Base-by-base conservation (phyloP, 352 stramenopile species). In the Globisporangium cystogenes region DNA sequence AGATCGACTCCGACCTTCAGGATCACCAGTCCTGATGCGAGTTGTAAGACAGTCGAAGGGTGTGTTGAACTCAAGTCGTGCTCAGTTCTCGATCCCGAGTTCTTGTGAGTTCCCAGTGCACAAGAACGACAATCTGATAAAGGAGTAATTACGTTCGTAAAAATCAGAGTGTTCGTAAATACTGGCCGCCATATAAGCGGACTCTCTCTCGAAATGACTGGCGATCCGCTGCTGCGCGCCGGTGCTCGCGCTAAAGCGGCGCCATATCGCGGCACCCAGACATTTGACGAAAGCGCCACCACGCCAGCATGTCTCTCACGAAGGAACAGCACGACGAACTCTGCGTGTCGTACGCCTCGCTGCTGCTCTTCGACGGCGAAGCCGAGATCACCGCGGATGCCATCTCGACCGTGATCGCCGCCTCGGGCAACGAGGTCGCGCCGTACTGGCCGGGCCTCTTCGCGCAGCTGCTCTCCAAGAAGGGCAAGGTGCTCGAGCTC, bases 301-400 rank as follows among this genome's bases (percentile, higher is more conserved):
- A 71, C 59, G 61, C 60, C 74, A 81, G 57, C 67, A 91, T 87
- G 80, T 78, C 72, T 67, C 74, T 93, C 64, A 78, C 60, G 66
- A 90, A 90, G 76, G 82, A 93, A 72, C 76, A 90, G 64, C 80
- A 93, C 68, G 82, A 93, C 59, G 82, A 93, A 77, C 70, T 93
- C 43, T 82, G 70, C 75, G 79, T 89, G 55, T 70, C 82, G 48
- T 93, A 93, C 74, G 82, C 82, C 15, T 86, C 82, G 51, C 70
- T 93, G 63, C 79, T 91, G 63, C 78, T 93, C 61, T 90, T 90
- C 62, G 82, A 93, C 59, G 82, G 76, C 33, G 82, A 91, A 59
- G 79, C 82, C 60, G 82, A 93, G 64, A 86, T 93, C 71, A 91
- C 76, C 41, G 61, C 80, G 21, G 81, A 93, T 50, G 65, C 77